A percentile compares a stretch with the other conserved stretches of the same genome.
Evolutionary conservation across 2,329 filamentous ascomycete species (phyloP).

Genomic region (Penicillium freii): DNA sequence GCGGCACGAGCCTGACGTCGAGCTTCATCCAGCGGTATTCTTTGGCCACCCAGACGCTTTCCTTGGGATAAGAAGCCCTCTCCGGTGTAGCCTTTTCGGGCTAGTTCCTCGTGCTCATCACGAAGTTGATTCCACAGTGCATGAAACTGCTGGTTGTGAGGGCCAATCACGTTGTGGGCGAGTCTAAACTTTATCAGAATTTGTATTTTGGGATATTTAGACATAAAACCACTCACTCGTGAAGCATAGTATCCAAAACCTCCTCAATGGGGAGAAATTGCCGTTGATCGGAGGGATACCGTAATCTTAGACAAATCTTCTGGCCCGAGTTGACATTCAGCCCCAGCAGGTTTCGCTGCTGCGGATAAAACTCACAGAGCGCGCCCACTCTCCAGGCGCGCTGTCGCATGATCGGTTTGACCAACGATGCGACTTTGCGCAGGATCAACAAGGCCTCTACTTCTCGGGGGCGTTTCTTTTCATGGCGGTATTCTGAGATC

Average conservation of each 20-base stretch:
- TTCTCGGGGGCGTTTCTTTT: slow-evolving; percentile 49
- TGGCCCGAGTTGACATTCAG: slow-evolving; percentile 75
- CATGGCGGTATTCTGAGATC: slow-evolving; percentile 53
- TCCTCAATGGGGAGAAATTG: slow-evolving; percentile 79
- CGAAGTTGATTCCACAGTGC: slow-evolving; percentile 85
- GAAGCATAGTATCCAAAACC: slow-evolving; percentile 86
- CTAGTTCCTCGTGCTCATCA: slow-evolving; percentile 75
- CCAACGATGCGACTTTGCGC: slow-evolving; percentile 78
- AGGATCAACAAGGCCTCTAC: slow-evolving; percentile 60
- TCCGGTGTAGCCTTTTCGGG: slow-evolving; percentile 81
- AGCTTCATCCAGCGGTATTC: slow-evolving; percentile 69
- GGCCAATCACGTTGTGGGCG: slow-evolving; percentile 79
- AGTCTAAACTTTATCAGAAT: slow-evolving; percentile 48
- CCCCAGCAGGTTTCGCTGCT: slow-evolving; percentile 70
- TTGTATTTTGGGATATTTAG: not conserved
- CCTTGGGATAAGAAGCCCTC: slow-evolving; percentile 82
- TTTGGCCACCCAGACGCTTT: slow-evolving; percentile 65
- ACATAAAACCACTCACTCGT: slow-evolving; percentile 58
- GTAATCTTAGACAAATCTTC: slow-evolving; percentile 78
- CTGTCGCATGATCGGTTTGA: slow-evolving; percentile 93
- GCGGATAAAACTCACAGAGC: slow-evolving; percentile 81
- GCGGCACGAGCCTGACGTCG: slow-evolving; percentile 70
- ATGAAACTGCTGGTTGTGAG: slow-evolving; percentile 80
- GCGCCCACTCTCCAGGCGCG: slow-evolving; percentile 75
- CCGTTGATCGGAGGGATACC: slow-evolving; percentile 69